A percentile compares a stretch with the other conserved stretches of the same genome.
Conservation (phyloP, 352 stramenopile genomes). For the Phytophthora constricta region DNA sequence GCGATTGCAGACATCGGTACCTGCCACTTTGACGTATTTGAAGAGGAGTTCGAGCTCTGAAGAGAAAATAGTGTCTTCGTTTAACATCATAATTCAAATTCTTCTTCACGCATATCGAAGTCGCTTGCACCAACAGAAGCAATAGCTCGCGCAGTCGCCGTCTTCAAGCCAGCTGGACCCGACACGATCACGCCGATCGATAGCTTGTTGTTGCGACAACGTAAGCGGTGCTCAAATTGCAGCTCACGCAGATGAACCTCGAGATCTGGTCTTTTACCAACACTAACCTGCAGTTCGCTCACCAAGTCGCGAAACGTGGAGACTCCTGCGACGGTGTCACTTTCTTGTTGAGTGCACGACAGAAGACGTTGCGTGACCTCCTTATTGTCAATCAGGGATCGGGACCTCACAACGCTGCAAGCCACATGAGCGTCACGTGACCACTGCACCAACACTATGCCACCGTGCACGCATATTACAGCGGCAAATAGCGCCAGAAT, state of each 20-base stretch:
- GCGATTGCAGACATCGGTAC: slow-evolving; percentile 25
- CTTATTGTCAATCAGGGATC: slow-evolving; percentile 3
- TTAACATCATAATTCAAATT: slow-evolving; percentile 34
- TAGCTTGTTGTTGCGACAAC: background rate
- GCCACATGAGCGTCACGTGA: background rate
- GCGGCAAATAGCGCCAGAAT: slow-evolving; percentile 14
- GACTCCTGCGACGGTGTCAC: background rate
- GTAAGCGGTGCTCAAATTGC: slow-evolving; percentile 1
- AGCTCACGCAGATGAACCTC: slow-evolving; percentile 8
- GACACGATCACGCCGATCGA: slow-evolving; percentile 45
- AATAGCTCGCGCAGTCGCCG: slow-evolving; percentile 11
- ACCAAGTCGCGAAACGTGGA: slow-evolving; percentile 24
- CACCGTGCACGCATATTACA: slow-evolving; percentile 7
- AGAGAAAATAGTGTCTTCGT: background rate
- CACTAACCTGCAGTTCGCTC: slow-evolving; percentile 6
- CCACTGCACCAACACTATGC: slow-evolving; percentile 2
- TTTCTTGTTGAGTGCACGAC: background rate
- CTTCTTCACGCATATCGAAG: slow-evolving; percentile 40
- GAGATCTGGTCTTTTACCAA: slow-evolving; percentile 23
- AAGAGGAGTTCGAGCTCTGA: slow-evolving; percentile 43
- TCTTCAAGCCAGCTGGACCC: slow-evolving; percentile 40
- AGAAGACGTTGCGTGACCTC: slow-evolving; percentile 16
- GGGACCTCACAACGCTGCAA: background rate
- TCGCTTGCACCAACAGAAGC: slow-evolving; percentile 9
- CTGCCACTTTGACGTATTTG: slow-evolving; percentile 31